Evolutionary conservation across 306 rosid species (phyloP), one percentile per base, ranked within the genome.

Genomic region (Vicia sativa): DNA sequence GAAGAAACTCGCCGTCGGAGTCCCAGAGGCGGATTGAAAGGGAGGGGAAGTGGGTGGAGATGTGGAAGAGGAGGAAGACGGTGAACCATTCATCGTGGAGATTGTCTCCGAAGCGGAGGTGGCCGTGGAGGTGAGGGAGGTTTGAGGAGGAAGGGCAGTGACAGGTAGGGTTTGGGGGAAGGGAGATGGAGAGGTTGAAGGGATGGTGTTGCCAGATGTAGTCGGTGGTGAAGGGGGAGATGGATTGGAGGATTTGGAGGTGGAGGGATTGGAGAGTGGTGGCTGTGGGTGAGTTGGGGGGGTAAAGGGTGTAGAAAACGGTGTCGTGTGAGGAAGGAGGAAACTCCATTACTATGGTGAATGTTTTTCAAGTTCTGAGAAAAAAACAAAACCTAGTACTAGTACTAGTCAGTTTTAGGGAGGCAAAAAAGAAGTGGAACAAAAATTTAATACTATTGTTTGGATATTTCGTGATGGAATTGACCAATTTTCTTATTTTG

Each of bases 201-300:
- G 96, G 91, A 8, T 88, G 81, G 84, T 93, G 98, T 70, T 93
- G 97, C 98, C 98, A 93, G 4, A 93, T 62, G 80, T 93, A 90
- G 78, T 70, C 80, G 58, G 76, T 3, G 74, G 87, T 80, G 79
- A 86, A 80, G 62, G 91, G 70, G 2, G 96, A 74, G 1, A 93
- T 21, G 13, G 84, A 45, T 67, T 74, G 65, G 54, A 88, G 74
- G 79, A 93, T 93, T 83, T 80, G 77, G 64, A 90, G 81, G 82
- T 88, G 96, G 50, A 93, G 97, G 37, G 92, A 79, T 28, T 89
- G 96, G 68, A 92, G 88, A 1, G 83, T 55, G 70, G 76, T 26
- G 4, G 70, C 34, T 4, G 52, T 29, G 37, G 77, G 4, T 2
- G 73, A 2, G 35, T 79, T 50, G 19, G 67, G 45, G 0, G 95